Base-by-base conservation (phyloP, 768 basidiomycete species). In the Naganishia vaughanmartiniae region DNA sequence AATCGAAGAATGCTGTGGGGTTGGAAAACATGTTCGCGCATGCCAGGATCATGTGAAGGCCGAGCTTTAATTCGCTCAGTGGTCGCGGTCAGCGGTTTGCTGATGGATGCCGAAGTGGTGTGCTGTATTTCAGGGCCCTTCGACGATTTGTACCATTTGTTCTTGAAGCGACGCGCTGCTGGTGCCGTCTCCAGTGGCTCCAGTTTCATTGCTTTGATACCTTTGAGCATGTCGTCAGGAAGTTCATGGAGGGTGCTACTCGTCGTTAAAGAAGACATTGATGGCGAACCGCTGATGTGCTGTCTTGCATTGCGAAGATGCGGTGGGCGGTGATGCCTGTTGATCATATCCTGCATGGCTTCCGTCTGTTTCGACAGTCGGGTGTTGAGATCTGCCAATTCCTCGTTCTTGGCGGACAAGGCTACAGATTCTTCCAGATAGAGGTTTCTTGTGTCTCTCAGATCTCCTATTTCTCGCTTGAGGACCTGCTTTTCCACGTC, bases 381-480 rank as follows among this genome's bases (percentile, higher is more conserved):
- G 5, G 89, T 86, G 73, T 90, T 90, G 54, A 97, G 86, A 79
- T 93, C 90, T 0, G 90, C 90, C 7, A 99, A 85, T 79, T 94
- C 91, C 76, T 94, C 93, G 82, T 98, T 98, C 57, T 93, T 88
- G 7, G 88, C 89, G 78, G 92, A 92, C 60, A 99, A 85, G 26
- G 89, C 89, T 0, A 92, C 89, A 0, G 93, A 91, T 83, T 99
- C 96, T 76, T 95, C 94, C 48, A 94, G 83, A 81, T 90, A 90
- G 51, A 89, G 86, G 73, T 96, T 93, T 36, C 92, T 87, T 0
- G 90, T 87, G 19, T 90, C 89, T 77, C 88, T 89, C 58, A 99
- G 88, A 75, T 98, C 94, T 2, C 85, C 83, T 67, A 97, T 88
- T 81, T 98, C 95, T 55, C 92, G 85, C 26, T 84, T 79, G 33